phyloP scores from a whole-genome alignment of 371 early-diverging fungal species.

The Mortierella sp. region DNA sequence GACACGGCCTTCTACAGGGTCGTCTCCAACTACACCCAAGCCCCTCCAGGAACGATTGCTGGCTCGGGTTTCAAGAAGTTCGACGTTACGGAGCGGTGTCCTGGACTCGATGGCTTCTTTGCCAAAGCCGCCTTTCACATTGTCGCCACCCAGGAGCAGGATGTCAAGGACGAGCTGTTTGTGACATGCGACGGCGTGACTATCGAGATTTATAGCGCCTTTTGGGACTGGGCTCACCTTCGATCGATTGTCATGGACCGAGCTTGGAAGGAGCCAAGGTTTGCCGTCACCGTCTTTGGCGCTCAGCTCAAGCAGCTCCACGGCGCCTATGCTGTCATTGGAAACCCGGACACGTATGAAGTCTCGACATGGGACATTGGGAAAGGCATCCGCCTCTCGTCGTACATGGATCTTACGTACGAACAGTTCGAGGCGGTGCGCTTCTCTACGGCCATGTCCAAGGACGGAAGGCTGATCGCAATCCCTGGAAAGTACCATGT shows the following conservation, averaged over 20 bases:
- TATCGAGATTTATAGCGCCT: slow-evolving; percentile 9
- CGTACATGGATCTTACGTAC: neutral
- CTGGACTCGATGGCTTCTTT: neutral
- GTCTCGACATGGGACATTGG: slow-evolving; percentile 5
- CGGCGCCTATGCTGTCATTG: neutral
- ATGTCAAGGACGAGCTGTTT: neutral
- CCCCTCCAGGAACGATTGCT: neutral
- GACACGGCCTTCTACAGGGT: neutral
- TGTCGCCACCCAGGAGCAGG: neutral
- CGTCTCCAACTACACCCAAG: neutral
- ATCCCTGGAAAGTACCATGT: slow-evolving; percentile 1
- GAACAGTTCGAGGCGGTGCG: neutral
- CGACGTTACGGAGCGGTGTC: neutral
- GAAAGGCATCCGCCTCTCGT: neutral
- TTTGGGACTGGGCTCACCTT: neutral
- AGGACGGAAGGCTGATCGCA: slow-evolving; percentile 1
- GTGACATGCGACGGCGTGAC: neutral
- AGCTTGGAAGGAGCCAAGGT: neutral
- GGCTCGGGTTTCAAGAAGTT: neutral
- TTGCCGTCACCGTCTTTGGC: neutral
- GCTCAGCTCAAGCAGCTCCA: neutral
- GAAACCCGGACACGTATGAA: neutral
- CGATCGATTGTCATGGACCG: neutral
- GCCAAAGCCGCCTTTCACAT: neutral
- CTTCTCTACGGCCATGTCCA: neutral